Evolutionary conservation across 345 rosid species (phyloP).

Genomic region (Euphorbia lathyris): DNA sequence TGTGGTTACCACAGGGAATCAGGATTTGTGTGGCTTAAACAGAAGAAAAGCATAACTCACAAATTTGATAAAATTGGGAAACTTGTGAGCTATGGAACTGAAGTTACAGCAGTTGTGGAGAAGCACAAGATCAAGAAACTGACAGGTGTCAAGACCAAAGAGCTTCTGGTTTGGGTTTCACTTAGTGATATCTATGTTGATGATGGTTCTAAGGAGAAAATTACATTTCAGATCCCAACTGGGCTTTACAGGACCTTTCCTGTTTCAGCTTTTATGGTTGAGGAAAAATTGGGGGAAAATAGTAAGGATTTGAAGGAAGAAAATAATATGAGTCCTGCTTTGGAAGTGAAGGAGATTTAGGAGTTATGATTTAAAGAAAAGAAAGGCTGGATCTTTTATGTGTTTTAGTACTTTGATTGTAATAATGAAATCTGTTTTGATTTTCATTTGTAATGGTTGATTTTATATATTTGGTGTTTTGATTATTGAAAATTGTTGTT

Average conservation of each 20-base stretch:
- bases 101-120: conserved; percentile 68
- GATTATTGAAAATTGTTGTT: no score
- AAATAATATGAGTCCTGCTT: not conserved
- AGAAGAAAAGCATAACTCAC: conserved; percentile 67
- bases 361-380: no score
- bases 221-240: conserved; percentile 77
- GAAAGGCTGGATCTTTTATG: no score
- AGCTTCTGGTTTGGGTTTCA: conserved; percentile 72
- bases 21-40: conserved; percentile 91
- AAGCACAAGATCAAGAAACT: conserved; percentile 77
- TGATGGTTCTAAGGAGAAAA: conserved; percentile 49
- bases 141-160: conserved; percentile 93
- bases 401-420: no score
- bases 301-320: conserved; percentile 32
- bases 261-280: conserved; percentile 55
- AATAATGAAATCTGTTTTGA: no score
- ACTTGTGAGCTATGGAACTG: conserved; percentile 57
- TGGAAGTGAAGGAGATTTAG: conserved; percentile 18
- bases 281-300: conserved; percentile 49
- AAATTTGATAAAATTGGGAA: conserved; percentile 75
- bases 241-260: conserved; percentile 74
- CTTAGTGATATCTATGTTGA: conserved; percentile 57
- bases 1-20: conserved; percentile 76
- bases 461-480: no score
- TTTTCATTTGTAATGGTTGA: no score